Conservation (phyloP, 768 basidiomycete species). For the Termitomyces sp. region DNA sequence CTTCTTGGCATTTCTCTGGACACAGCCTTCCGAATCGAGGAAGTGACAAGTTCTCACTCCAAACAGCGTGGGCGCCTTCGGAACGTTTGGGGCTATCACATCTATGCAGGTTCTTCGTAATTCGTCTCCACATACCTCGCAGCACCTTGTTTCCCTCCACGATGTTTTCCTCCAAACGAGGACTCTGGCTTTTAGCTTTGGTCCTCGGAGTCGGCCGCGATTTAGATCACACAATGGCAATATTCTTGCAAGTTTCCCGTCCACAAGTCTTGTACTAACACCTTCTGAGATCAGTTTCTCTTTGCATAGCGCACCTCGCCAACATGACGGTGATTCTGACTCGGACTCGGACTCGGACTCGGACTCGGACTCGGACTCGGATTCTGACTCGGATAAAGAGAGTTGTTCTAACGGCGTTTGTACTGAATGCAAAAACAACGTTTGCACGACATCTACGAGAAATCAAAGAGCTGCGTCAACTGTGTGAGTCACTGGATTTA, state of each 20-base stretch:
- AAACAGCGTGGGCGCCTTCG: neutral
- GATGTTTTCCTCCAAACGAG: neutral
- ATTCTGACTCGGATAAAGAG: conserved; percentile 5
- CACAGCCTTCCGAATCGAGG: neutral
- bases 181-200: neutral
- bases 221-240: too few relatives aligned
- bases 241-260: neutral
- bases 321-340: neutral
- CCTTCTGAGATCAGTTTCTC: neutral
- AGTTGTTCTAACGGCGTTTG: conserved; percentile 13
- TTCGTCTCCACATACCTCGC: neutral
- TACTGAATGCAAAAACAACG: neutral
- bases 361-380: conserved; percentile 2
- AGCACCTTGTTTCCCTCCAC: neutral
- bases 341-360: conserved; percentile 1
- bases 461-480: neutral
- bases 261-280: neutral
- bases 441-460: neutral
- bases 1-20: neutral
- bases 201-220: neutral
- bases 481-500: neutral
- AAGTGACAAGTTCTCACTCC: neutral
- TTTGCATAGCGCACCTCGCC: neutral
- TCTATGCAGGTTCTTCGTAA: neutral
- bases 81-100: neutral